phyloP scores from a whole-genome alignment of 2,329 filamentous ascomycete species.

The Metarhizium brunneum region DNA sequence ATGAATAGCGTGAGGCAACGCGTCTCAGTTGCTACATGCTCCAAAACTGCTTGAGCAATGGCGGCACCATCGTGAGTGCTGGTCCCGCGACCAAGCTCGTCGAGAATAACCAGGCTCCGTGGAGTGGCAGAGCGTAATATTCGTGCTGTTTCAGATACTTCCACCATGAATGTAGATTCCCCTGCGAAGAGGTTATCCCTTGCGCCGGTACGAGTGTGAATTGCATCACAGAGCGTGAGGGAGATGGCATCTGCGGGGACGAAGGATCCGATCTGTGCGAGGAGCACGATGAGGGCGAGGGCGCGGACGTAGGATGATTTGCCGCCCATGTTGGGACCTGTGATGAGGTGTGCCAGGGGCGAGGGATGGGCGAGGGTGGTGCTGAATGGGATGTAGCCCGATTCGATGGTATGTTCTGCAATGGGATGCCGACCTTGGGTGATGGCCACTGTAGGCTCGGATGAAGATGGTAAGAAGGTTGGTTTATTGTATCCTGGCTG shows the following conservation, averaged over 20 bases:
- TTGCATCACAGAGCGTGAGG: conserved; percentile 79
- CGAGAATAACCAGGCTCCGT: conserved; percentile 78
- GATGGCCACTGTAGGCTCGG: conserved; percentile 55
- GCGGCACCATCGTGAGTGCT: conserved; percentile 93
- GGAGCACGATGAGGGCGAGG: conserved; percentile 82
- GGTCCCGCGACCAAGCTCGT: conserved; percentile 89
- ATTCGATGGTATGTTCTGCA: conserved; percentile 81
- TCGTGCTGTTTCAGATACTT: conserved; percentile 82
- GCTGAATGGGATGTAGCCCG: conserved; percentile 86
- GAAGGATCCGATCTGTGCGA: conserved; percentile 91
- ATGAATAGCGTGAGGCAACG: conserved; percentile 85
- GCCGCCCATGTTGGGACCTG: conserved; percentile 97
- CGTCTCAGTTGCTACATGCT: conserved; percentile 68
- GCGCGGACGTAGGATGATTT: conserved; percentile 97
- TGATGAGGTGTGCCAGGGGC: conserved; percentile 74
- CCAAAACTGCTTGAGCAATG: conserved; percentile 85
- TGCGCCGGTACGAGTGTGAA: conserved; percentile 93
- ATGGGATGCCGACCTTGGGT: conserved; percentile 77
- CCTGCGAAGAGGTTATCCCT: conserved; percentile 93
- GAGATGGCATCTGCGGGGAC: conserved; percentile 69
- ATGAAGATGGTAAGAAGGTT: conserved; percentile 49
- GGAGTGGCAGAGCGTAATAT: conserved; percentile 85
- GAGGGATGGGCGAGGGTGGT: conserved; percentile 58
- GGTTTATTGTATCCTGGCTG: conserved; percentile 86
- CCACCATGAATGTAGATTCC: conserved; percentile 97